Conservation (phyloP, 2,329 filamentous ascomycete genomes). For the Paraconiothyrium brasiliense region DNA sequence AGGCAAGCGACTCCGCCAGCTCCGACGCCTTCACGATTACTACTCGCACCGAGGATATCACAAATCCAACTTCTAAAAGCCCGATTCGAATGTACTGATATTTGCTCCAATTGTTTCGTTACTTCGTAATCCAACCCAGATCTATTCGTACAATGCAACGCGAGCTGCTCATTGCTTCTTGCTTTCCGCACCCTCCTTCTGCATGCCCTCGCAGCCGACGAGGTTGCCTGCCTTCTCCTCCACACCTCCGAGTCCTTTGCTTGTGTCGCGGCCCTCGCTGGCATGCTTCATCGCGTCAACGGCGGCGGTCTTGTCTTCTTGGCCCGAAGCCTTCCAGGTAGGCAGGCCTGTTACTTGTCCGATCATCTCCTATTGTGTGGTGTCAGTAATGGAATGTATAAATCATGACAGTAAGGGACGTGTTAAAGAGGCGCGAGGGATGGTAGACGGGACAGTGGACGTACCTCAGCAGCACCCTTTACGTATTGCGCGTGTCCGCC, state of each 20-base stretch:
- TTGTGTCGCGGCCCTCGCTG: slow-evolving; percentile 63
- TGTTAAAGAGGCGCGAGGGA: too few relatives aligned
- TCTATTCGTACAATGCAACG: neutral
- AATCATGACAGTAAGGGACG: too few relatives aligned
- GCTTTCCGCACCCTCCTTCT: slow-evolving; percentile 51
- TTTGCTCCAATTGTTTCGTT: neutral
- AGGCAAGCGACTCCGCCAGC: neutral
- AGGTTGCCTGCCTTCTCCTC: slow-evolving; percentile 72
- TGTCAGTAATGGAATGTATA: slow-evolving; percentile 7
- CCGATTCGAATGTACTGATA: too few relatives aligned
- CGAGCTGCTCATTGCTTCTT: slow-evolving; percentile 31
- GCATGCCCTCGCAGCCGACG: slow-evolving; percentile 75
- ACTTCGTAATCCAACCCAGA: neutral
- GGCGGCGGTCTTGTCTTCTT: slow-evolving; percentile 70
- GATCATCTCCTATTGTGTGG: slow-evolving; percentile 60
- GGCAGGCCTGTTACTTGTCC: slow-evolving; percentile 70
- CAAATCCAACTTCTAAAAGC: neutral
- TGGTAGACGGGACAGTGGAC: slow-evolving; percentile 19
- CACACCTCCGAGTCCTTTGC: slow-evolving; percentile 67
- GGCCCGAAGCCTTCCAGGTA: slow-evolving; percentile 71
- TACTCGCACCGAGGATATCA: neutral
- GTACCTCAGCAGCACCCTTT: slow-evolving; percentile 73
- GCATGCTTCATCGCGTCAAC: slow-evolving; percentile 71
- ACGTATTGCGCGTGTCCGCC: slow-evolving; percentile 72
- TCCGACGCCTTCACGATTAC: neutral